Evolutionary conservation across 2,329 filamentous ascomycete genomes (phyloP), one percentile per base, ranked within the genome.

Genomic region (Tolypocladium amazonense): DNA sequence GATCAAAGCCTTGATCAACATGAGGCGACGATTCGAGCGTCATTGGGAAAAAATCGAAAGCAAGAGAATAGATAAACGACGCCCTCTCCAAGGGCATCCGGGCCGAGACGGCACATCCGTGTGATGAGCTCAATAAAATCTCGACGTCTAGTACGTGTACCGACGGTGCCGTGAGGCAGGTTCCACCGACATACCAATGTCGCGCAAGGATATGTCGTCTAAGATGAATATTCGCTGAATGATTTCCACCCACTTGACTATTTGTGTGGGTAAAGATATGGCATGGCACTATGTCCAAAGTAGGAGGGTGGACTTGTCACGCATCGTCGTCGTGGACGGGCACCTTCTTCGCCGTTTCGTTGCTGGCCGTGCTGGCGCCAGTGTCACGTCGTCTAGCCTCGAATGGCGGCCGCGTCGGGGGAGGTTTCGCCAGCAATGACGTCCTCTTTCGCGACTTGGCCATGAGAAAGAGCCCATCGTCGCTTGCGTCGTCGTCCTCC

Each of bases 311-410:
- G 1, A 4, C 9, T 14, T 15, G 27, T 53, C 27, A 53, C 18
- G 18, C 43, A 47, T 71, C 69, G 62, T 71, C 73, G 61, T 71
- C 71, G 62, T 74, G 69, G 56, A 76, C 66, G 45, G 73, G 63
- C 23, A 83, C 68, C 68, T 84, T 85, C 73, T 85, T 87, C 45
- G 84, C 84, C 52, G 84, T 87, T 65, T 86, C 84, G 1, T 82
- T 85, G 67, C 83, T 86, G 38, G 79, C 81, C 35, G 83, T 80
- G 64, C 82, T 85, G 1, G 80, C 81, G 64, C 85, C 83, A 58
- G 84, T 87, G 64, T 84, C 81, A 38, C 84, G 78, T 60, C 84
- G 76, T 61, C 73, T 75, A 2, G 77, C 72, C 54, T 72, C 73
- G 57, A 74, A 74, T 35, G 50, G 72, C 20, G 50, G 72, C 18